Evolutionary conservation across 345 rosid species (phyloP).

Genomic region (Gossypium arboreum): DNA sequence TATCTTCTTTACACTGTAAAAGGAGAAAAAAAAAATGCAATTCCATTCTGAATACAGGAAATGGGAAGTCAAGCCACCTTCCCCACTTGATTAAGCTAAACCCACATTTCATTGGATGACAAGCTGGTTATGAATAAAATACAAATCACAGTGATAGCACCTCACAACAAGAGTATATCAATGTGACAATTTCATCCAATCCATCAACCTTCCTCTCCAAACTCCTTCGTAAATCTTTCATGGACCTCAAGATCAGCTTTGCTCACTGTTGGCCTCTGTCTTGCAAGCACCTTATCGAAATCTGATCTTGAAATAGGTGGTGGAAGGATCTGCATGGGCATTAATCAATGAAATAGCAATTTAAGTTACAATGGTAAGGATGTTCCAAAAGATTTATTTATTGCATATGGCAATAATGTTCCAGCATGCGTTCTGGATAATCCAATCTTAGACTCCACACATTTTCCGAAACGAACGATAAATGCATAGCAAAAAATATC

Average conservation of each 20-base stretch:
- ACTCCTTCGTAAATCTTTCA: slow-evolving; percentile 78
- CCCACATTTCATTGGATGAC: slow-evolving; percentile 20
- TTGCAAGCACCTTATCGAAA: slow-evolving; percentile 55
- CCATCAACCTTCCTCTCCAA: slow-evolving; percentile 75
- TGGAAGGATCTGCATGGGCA: slow-evolving; percentile 60
- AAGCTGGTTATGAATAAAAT: slow-evolving; percentile 29
- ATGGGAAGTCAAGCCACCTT: slow-evolving; percentile 32
- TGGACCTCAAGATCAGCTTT: slow-evolving; percentile 67
- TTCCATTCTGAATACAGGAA: slow-evolving; percentile 30
- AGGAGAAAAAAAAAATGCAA: slow-evolving; percentile 19
- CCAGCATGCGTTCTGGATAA: slow-evolving; percentile 1
- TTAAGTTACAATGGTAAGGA: neutral
- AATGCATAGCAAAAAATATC: neutral
- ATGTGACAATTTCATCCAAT: neutral
- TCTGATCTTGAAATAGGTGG: slow-evolving; percentile 50
- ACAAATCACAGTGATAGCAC: slow-evolving; percentile 37
- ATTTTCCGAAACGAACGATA: neutral
- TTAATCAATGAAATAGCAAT: neutral
- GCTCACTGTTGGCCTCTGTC: slow-evolving; percentile 83
- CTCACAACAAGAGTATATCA: slow-evolving; percentile 26
- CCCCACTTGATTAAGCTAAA: slow-evolving; percentile 27
- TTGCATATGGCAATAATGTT: neutral
- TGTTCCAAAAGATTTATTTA: neutral
- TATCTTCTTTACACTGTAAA: slow-evolving; percentile 41
- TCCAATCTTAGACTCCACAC: neutral